Percentiles rank a stretch among this genome's conserved stretches.
These are phyloP conservation scores for Penicillium sp. DNA, from an alignment of 2,329 filamentous ascomycete species.

Conservation along the genomic window DNA sequence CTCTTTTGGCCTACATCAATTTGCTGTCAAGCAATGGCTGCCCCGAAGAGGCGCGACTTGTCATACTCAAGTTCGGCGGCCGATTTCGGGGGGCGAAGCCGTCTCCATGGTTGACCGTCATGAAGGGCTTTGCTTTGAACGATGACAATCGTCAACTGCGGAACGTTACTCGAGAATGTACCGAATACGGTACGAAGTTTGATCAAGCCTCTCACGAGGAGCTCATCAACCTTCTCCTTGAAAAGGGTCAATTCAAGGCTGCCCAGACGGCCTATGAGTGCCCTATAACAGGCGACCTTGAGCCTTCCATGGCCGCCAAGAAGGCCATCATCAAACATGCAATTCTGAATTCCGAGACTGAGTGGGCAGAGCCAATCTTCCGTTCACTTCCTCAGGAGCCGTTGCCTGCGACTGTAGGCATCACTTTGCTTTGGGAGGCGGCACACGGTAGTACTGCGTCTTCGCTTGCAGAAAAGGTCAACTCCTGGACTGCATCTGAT, in stretches of 20 bases:
- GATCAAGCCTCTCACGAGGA: conserved; percentile 41
- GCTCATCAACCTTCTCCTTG: conserved; percentile 60
- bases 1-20: conserved; percentile 46
- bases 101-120: conserved; percentile 47
- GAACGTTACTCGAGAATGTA: conserved; percentile 51
- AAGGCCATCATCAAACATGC: conserved; percentile 57
- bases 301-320: conserved; percentile 38
- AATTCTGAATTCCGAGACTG: conserved; percentile 53
- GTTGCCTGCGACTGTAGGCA: conserved; percentile 61
- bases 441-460: conserved; percentile 66
- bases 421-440: conserved; percentile 69
- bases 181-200: conserved; percentile 49
- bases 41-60: conserved; percentile 49
- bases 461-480: conserved; percentile 68
- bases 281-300: conserved; percentile 41
- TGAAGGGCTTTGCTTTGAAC: conserved; percentile 57
- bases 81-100: conserved; percentile 27
- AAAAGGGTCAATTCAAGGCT: conserved; percentile 52
- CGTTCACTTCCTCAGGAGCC: conserved; percentile 42
- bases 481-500: conserved; percentile 54
- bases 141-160: conserved; percentile 56
- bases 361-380: conserved; percentile 61
- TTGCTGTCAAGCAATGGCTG: conserved; percentile 53
- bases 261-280: conserved; percentile 65
- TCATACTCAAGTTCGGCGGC: conserved; percentile 42